Evolutionary conservation across 164 flowering plant species (phyloP), one percentile per base, ranked within the genome.

Genomic region (Chimonanthus praecox): DNA sequence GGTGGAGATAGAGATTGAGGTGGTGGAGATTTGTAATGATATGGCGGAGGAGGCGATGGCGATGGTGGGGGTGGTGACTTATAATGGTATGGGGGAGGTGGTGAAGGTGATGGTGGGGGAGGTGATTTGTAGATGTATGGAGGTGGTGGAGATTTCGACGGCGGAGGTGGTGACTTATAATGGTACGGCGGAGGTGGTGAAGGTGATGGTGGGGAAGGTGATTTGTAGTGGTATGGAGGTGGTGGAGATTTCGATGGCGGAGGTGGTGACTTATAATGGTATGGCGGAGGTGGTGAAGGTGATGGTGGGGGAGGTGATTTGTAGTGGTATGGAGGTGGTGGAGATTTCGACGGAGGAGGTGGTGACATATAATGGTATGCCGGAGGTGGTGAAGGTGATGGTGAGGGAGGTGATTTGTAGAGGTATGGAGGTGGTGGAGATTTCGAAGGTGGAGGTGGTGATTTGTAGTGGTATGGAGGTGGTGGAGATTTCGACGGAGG

Each of bases 391-490:
- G 33, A 33, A 33, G 33, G 33, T 1, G 33, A 33, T 33, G 33
- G 50, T 49, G 58, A 33, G 2, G 75, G 75, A 49, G 73, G 67
- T 0, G 66, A 61, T 4, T 8, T 16, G 45, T 54, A 44, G 11
- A 0, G 10, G 21, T 47, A 72, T n/a, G 71, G 47, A 2, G 16
- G 44, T 15, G 18, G 72, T 33, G 33, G 2, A 33, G 33, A 1
- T 33, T 20, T 20, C 21, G 33, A 33, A 1, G 33, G 33, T 33
- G 33, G 33, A 1, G 33, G 33, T 1, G 63, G 67, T 44, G 50
- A 73, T 33, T 66, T 73, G 49, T 73, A 73, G 45, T 7, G 6
- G 47, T 73, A 64, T 9, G 71, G 71, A 4, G 73, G 73, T 7
- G 33, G 33, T 33, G 33, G 33, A 33, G 33, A 33, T 33, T 33